Percentiles rank a stretch among this genome's conserved stretches.
These are phyloP conservation scores for Fagopyrum tataricum DNA, from an alignment of 148 eudicot species.

Conservation along the genomic window DNA sequence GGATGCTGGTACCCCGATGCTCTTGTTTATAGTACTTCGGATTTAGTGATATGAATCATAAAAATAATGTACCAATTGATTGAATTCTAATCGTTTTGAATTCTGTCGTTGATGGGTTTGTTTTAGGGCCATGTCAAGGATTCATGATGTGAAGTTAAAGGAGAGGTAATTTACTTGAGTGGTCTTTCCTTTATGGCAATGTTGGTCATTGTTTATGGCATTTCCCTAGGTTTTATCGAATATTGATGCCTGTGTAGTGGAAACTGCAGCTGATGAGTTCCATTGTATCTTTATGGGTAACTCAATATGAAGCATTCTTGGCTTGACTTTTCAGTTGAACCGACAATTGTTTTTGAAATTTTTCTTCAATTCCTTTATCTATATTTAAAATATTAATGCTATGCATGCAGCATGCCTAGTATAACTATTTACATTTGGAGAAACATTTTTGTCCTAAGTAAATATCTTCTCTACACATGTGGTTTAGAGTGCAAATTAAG, in stretches of 20 bases:
- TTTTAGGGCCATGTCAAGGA: slow-evolving; percentile 72
- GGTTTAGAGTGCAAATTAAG: slow-evolving; percentile 34
- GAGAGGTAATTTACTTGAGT: slow-evolving; percentile 53
- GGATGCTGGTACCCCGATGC: not conserved
- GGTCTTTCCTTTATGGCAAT: not conserved
- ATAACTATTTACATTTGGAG: not conserved
- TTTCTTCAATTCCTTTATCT: not conserved
- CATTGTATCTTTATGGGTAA: not conserved
- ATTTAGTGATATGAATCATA: not conserved
- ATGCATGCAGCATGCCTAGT: not conserved
- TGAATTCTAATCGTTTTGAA: slow-evolving; percentile 1
- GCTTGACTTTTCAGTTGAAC: not conserved
- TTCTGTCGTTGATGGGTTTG: slow-evolving; percentile 13
- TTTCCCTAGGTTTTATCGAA: not conserved
- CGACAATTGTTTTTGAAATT: not conserved
- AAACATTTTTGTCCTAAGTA: not conserved
- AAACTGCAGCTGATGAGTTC: too few relatives aligned
- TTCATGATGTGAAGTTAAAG: slow-evolving; percentile 88
- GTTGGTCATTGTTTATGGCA: not conserved
- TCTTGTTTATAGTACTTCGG: not conserved
- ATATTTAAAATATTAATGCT: not conserved
- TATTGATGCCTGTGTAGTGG: not conserved
- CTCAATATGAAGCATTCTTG: not conserved
- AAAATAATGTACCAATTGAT: not conserved
- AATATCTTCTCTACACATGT: slow-evolving; percentile 24